These are phyloP conservation scores for Fusarium keratoplasticum DNA, from an alignment of 2,329 filamentous ascomycete species.

Conservation along the genomic window DNA sequence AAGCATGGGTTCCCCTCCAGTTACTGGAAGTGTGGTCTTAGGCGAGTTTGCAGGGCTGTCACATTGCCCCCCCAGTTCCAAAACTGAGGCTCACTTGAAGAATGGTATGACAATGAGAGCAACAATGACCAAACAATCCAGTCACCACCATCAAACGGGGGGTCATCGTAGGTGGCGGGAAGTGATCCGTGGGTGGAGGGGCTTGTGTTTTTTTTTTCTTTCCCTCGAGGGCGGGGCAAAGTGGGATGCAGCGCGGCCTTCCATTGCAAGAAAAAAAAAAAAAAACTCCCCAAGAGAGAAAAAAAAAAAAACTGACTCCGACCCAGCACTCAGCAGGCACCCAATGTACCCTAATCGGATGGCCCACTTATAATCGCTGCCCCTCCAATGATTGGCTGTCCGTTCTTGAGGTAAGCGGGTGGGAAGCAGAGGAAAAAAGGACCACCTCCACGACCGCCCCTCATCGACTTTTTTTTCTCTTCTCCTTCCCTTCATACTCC, in stretches of 20 bases:
- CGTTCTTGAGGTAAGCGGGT: constrained; percentile 45
- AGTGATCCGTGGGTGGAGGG: constrained; percentile 24
- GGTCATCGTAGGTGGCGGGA: constrained; percentile 23
- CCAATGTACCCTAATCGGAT: constrained; percentile 45
- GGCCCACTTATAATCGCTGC: constrained; percentile 31
- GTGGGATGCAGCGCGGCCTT: constrained; percentile 5
- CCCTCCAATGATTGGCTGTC: constrained; percentile 39
- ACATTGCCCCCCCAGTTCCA: background rate
- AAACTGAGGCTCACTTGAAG: background rate
- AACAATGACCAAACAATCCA: constrained; percentile 12
- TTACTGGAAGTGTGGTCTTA: background rate
- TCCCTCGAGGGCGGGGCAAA: background rate
- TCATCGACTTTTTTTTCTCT: constrained; percentile 54
- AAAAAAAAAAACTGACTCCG: constrained; percentile 2
- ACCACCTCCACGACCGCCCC: constrained; percentile 52
- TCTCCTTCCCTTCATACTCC: constrained; percentile 47
- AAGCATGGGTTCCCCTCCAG: background rate
- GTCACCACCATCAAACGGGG: constrained; percentile 14
- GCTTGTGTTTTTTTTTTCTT: constrained; percentile 7
- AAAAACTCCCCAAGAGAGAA: constrained; percentile 24
- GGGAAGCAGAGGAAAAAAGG: constrained; percentile 50
- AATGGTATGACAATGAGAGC: background rate
- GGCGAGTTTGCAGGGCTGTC: background rate
- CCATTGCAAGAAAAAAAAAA: constrained; percentile 1
- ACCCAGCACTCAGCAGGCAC: constrained; percentile 11